Evolutionary conservation across 169 alveolate species (phyloP).

Genomic region (Perkinsus chesapeaki): DNA sequence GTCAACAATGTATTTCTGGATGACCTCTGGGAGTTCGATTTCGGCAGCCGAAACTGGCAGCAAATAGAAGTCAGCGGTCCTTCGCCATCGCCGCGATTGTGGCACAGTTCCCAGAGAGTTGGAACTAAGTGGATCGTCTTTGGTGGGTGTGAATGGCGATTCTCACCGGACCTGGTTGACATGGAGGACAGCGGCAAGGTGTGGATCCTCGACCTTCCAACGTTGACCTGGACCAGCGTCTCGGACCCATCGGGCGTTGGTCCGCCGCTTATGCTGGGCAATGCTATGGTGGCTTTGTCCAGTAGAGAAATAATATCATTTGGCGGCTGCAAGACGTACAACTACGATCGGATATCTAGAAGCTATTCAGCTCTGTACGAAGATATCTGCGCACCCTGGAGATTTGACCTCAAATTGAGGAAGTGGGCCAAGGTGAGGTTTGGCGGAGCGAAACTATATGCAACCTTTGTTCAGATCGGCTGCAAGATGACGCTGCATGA

Average conservation of each 20-base stretch:
- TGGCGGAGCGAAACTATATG: no score
- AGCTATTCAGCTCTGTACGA: background rate
- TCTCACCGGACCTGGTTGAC: background rate
- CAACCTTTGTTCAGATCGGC: background rate
- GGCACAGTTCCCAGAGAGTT: background rate
- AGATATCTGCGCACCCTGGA: background rate
- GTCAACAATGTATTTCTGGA: background rate
- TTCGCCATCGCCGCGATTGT: background rate
- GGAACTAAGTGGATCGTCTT: background rate
- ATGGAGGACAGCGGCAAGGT: background rate
- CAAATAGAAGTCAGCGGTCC: background rate
- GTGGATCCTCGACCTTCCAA: background rate
- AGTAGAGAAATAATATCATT: background rate
- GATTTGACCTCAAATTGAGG: background rate
- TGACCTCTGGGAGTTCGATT: background rate
- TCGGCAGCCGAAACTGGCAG: background rate
- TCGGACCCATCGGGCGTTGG: background rate
- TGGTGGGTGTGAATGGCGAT: background rate
- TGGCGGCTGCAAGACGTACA: background rate
- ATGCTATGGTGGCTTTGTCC: background rate
- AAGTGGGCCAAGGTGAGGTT: background rate
- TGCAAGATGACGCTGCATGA: background rate
- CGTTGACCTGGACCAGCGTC: background rate
- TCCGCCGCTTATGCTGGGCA: background rate
- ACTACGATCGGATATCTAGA: background rate